Conservation (phyloP, 805 yeast species). For the Priceomyces castillae region DNA sequence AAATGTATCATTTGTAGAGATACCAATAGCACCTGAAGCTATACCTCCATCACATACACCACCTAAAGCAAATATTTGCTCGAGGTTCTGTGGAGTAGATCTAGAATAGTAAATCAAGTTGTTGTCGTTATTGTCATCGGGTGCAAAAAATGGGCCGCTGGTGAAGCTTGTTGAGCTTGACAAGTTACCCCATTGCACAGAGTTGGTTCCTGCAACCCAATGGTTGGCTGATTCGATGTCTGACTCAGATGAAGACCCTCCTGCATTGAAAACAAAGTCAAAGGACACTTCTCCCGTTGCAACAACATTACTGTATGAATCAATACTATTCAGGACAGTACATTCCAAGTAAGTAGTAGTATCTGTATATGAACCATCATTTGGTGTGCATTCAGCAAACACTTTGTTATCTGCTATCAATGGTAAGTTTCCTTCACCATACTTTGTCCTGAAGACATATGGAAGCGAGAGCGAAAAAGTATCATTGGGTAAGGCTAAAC, state of each 20-base stretch:
- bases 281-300: slow-evolving; percentile 13
- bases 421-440: slow-evolving; percentile 5
- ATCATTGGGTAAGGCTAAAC: slow-evolving; percentile 9
- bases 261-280: slow-evolving; percentile 18
- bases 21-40: slow-evolving; percentile 9
- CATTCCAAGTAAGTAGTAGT: slow-evolving; percentile 10
- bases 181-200: slow-evolving; percentile 12
- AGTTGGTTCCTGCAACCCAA: slow-evolving; percentile 6
- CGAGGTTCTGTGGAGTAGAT: slow-evolving; percentile 13
- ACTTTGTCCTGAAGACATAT: slow-evolving; percentile 15
- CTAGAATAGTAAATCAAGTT: slow-evolving; percentile 13
- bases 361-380: slow-evolving; percentile 11
- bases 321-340: slow-evolving; percentile 6
- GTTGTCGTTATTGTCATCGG: slow-evolving; percentile 5
- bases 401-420: slow-evolving; percentile 10
- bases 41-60: slow-evolving; percentile 15
- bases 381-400: slow-evolving; percentile 11
- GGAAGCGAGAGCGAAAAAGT: slow-evolving; percentile 12
- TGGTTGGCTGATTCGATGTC: slow-evolving; percentile 13
- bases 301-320: neutral
- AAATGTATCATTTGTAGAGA: slow-evolving; percentile 10
- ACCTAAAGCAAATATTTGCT: slow-evolving; percentile 14
- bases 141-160: slow-evolving; percentile 13
- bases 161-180: slow-evolving; percentile 9
- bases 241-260: slow-evolving; percentile 14